Evolutionary conservation across 2,329 filamentous ascomycete genomes (phyloP), one percentile per base, ranked within the genome.

Genomic region (Xylaria sp.): DNA sequence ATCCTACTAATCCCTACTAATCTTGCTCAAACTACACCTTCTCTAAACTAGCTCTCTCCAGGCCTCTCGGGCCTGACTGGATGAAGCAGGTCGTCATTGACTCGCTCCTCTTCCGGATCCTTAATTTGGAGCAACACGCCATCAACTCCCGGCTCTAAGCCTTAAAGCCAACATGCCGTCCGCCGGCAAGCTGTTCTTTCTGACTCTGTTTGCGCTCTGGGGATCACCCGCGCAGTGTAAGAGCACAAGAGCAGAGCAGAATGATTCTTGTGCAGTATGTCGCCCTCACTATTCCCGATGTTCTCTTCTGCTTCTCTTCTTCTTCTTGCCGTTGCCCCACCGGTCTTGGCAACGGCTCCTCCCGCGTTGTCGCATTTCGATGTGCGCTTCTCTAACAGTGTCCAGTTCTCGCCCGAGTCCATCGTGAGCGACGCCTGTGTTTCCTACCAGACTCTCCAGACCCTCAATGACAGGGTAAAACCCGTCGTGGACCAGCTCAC

Each of bases 371-470:
- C 67, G 56, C 65, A 57, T 56, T 62, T 55, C 55, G 61, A 65
- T 51, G 66, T 67, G n/a, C 52, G 65, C 52, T n/a, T 69, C 60
- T 75, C 78, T 82, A 75, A 82, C 71, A 63, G 62, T 55, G 62
- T 69, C 64, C 79, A 96, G 91, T 90, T 96, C 68, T 91, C 94
- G 48, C 91, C 92, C 16, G 87, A 88, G 67, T 85, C 91, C 62
- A 95, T 94, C 70, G 92, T 99, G 44, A 90, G 89, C 49, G 94
- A 99, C 74, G 92, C 94, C 53, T 97, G 94, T 77, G 91, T 91
- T 63, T 96, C 93, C 58, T 99, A 96, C 76, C 87, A 88, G 58
- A 92, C 91, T 44, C 88, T 99, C 74, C 92, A 99, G 72, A 79
- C 81, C 47, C 80, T 99, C 57, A 99, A 97, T 76, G 76, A 80